Conservation (phyloP, 305 asterid species). For the Fraxinus greggii region DNA sequence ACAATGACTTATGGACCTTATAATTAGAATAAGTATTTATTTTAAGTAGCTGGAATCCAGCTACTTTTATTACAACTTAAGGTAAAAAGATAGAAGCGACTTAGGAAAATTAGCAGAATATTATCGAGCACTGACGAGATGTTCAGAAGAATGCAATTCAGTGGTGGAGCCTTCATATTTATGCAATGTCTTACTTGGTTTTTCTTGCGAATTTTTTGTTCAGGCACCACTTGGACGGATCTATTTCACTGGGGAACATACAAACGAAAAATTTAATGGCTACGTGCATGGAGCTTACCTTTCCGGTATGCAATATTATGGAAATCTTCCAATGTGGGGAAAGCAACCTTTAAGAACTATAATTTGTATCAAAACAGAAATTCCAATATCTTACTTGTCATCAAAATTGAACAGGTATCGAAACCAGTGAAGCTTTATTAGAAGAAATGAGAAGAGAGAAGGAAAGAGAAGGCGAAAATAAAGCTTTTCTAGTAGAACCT, state of each 20-base stretch:
- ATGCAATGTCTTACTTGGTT: constrained; percentile 5
- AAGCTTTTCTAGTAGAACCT: constrained; percentile 39
- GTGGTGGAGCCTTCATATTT: neutral
- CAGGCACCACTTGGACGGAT: constrained; percentile 50
- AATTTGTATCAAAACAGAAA: neutral
- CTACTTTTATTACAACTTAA: neutral
- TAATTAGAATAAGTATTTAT: neutral
- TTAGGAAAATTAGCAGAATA: neutral
- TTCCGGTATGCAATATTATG: constrained; percentile 29
- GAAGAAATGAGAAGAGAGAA: constrained; percentile 37
- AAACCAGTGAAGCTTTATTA: constrained; percentile 36
- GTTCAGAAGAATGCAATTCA: neutral
- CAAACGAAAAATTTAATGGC: constrained; percentile 48
- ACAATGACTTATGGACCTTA: neutral
- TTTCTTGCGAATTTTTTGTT: neutral
- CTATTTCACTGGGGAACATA: constrained; percentile 50
- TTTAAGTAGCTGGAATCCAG: neutral
- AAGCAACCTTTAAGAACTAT: neutral
- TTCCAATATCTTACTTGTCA: neutral
- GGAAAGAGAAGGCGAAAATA: constrained; percentile 33
- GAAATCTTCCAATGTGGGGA: neutral
- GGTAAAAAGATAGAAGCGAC: neutral
- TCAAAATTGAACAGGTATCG: constrained; percentile 35
- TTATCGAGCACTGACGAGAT: neutral
- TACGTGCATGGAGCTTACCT: constrained; percentile 56